Evolutionary conservation across 805 yeast species (phyloP).

Genomic region (Candida orba): DNA sequence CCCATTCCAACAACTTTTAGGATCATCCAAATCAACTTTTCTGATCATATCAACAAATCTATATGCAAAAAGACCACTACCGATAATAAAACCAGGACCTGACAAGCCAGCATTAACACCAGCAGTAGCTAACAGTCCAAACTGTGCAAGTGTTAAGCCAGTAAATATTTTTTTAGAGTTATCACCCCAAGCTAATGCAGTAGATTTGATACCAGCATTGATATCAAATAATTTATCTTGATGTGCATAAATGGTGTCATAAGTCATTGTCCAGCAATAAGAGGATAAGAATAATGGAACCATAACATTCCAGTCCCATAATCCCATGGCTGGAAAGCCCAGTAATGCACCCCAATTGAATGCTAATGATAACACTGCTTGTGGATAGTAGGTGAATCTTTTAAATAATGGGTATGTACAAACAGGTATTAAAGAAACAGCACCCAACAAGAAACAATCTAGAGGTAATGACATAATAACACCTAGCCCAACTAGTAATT

Average conservation of each 20-base stretch:
- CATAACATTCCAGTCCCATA: constrained; percentile 71
- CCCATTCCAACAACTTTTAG: constrained; percentile 74
- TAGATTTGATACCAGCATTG: constrained; percentile 86
- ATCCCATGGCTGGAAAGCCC: constrained; percentile 95
- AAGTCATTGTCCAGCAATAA: constrained; percentile 89
- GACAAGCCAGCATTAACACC: constrained; percentile 64
- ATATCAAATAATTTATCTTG: constrained; percentile 90
- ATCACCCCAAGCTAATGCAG: constrained; percentile 93
- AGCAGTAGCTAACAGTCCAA: constrained; percentile 53
- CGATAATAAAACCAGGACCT: constrained; percentile 79
- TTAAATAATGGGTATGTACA: constrained; percentile 89
- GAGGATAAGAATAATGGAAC: constrained; percentile 69
- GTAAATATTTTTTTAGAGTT: constrained; percentile 64
- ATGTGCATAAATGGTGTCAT: constrained; percentile 96
- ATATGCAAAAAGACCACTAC: constrained; percentile 60
- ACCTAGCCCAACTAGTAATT: constrained; percentile 65
- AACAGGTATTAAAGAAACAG: constrained; percentile 71
- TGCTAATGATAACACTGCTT: constrained; percentile 68
- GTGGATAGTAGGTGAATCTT: constrained; percentile 94
- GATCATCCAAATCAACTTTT: constrained; percentile 71
- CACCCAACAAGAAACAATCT: constrained; percentile 78
- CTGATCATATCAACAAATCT: constrained; percentile 63
- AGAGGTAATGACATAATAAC: constrained; percentile 68
- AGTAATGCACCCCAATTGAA: constrained; percentile 92
- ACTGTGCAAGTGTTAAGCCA: constrained; percentile 60